These are phyloP conservation scores for Eimeria tenella DNA, from an alignment of 169 alveolate species.

Conservation along the genomic window DNA sequence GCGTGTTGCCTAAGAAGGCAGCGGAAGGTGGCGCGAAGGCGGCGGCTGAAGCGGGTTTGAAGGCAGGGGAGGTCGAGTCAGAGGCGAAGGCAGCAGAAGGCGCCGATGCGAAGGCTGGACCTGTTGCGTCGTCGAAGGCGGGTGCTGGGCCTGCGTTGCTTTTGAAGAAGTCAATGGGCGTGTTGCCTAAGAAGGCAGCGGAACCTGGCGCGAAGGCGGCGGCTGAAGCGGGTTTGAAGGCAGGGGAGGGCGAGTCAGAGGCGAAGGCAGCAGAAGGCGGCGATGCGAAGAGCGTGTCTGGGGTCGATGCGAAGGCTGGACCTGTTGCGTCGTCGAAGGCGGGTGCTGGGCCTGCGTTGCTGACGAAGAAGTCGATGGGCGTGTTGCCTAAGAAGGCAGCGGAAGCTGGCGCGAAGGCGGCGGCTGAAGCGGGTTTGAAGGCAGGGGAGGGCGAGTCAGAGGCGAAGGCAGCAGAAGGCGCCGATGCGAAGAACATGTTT, in stretches of 20 bases:
- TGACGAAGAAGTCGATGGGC: conserved; percentile 28
- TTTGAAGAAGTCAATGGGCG: background rate
- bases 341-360: conserved; percentile 13
- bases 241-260: conserved; percentile 14
- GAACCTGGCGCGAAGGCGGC: conserved; percentile 6
- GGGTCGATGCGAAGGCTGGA: background rate
- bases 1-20: conserved; percentile 29
- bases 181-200: conserved; percentile 53
- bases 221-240: background rate
- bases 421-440: background rate
- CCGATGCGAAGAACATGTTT: background rate
- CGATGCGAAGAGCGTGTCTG: background rate
- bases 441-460: conserved; percentile 11
- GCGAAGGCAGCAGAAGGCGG: conserved; percentile 1
- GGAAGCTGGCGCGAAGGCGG: background rate
- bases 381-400: conserved; percentile 43
- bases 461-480: conserved; percentile 2
- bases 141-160: conserved; percentile 5
- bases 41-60: background rate
- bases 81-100: background rate
- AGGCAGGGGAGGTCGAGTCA: background rate
- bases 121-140: background rate
- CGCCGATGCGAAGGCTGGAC: background rate
- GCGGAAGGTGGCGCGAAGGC: background rate
- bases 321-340: background rate